Base-by-base conservation (phyloP, 306 rosid species). In the Ammopiptanthus mongolicus region DNA sequence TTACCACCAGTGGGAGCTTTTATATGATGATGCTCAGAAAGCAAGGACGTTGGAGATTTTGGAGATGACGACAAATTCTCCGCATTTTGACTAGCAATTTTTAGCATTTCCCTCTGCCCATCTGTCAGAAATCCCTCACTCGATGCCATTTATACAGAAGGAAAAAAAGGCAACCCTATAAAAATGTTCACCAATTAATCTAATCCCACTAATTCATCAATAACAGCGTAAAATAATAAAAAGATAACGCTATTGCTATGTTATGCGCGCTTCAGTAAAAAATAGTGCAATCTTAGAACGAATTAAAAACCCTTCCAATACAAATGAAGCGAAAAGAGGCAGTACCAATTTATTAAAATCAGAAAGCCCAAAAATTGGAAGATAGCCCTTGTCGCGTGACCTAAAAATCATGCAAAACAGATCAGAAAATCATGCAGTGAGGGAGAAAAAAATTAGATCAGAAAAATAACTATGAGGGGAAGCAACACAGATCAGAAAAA, bases 91-190 rank as follows among this genome's bases (percentile, higher is more conserved):
- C 90, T 81, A 0, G 99, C 99, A 72, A 88, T 65, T 80, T 91
- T 92, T 56, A 95, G 65, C 71, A 60, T 65, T 61, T 92, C 93
- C 86, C 99, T 84, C 93, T 95, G 99, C 78, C 88, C 92, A 37
- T 90, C 82, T 0, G 99, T 95, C 78, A 95, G 85, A 81, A 95
- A 92, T 61, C 99, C 99, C 88, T 95, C 97, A 6, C 74, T 64
- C 12, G 99, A 88, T 18, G 99, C 97, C 99, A 95, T 91, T 65
- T 78, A 39, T 60, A 33, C 78, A 56, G 13, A 3, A 2, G 8
- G 0, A 28, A 15, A 2, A 39, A 78, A 70, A 9, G 55, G 57
- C 78, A 74, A 72, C 2, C 71, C 77, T 53, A 64, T 5, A 53
- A 7, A 63, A 39, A 61, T 33, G 3, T 53, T 44, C 42, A 61